Evolutionary conservation across 306 rosid genomes (phyloP).

Genomic region (Echinosophora koreensis): DNA sequence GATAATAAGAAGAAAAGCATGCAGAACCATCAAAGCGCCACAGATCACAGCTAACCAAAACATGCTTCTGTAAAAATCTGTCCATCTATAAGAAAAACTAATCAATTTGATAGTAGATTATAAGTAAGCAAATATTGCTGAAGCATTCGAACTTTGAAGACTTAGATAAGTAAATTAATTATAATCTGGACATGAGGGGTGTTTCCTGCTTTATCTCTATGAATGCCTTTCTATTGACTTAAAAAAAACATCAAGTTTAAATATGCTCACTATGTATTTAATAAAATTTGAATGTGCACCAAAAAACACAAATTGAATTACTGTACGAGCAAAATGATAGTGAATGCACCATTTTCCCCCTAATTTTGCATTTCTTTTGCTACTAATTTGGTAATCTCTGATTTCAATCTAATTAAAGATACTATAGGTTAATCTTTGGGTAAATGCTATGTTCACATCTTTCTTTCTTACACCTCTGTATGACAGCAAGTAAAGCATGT

Average conservation of each 20-base stretch:
- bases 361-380: not conserved
- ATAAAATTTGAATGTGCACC: not conserved
- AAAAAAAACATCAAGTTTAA: conserved; percentile 12
- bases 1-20: conserved; percentile 64
- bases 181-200: not conserved
- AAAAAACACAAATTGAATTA: too few species aligned
- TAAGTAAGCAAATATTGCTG: not conserved
- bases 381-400: not conserved
- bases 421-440: not conserved
- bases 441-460: not conserved
- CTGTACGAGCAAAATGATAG: not conserved
- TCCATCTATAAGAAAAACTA: conserved; percentile 68
- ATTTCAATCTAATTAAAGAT: conserved; percentile 14
- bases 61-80: conserved; percentile 75
- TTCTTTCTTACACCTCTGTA: conserved; percentile 8
- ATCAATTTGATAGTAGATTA: conserved; percentile 1
- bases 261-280: conserved; percentile 1
- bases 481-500: conserved; percentile 12
- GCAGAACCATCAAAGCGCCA: conserved; percentile 75
- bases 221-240: not conserved
- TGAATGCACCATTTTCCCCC: not conserved
- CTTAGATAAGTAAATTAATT: conserved; percentile 2
- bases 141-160: conserved; percentile 12
- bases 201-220: conserved; percentile 6
- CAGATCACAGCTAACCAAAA: conserved; percentile 81